A percentile compares a stretch with the other conserved stretches of the same genome.
phyloP scores from a whole-genome alignment of 345 rosid genomes.

The Draba incana region DNA sequence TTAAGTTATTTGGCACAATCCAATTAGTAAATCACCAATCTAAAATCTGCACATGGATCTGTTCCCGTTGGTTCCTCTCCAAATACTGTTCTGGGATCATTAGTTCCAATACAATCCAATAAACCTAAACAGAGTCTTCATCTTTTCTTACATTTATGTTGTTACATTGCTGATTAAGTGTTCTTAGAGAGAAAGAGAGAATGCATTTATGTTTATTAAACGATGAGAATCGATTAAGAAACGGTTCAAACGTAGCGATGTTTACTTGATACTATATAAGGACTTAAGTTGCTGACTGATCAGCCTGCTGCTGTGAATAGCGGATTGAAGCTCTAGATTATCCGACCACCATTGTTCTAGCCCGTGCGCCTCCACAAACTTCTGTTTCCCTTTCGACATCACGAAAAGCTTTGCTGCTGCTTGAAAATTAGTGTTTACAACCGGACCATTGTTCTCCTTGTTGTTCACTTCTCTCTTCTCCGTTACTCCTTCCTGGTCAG shows the following conservation, averaged over 20 bases:
- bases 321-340: conserved; percentile 68
- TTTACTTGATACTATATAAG: conserved; percentile 52
- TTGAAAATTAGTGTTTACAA: conserved; percentile 39
- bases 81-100: conserved; percentile 8
- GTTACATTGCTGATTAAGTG: conserved; percentile 15
- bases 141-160: conserved; percentile 21
- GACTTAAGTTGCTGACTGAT: conserved; percentile 91
- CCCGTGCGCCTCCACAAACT: conserved; percentile 92
- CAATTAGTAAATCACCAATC: conserved; percentile 17
- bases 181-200: conserved; percentile 1
- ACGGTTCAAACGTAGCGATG: not conserved
- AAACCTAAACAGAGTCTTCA: not conserved
- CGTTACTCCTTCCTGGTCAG: conserved; percentile 52
- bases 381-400: conserved; percentile 89
- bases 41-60: conserved; percentile 25
- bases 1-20: conserved; percentile 33
- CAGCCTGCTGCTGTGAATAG: conserved; percentile 72
- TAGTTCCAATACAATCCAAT: too few relatives aligned
- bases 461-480: conserved; percentile 35
- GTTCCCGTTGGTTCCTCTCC: conserved; percentile 20
- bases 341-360: conserved; percentile 99
- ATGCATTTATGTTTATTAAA: conserved; percentile 25
- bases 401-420: conserved; percentile 87
- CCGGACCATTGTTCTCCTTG: conserved; percentile 54
- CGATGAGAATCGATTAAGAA: not conserved